Base-by-base conservation (phyloP, 805 yeast species). In the Starmerella etchellsii region DNA sequence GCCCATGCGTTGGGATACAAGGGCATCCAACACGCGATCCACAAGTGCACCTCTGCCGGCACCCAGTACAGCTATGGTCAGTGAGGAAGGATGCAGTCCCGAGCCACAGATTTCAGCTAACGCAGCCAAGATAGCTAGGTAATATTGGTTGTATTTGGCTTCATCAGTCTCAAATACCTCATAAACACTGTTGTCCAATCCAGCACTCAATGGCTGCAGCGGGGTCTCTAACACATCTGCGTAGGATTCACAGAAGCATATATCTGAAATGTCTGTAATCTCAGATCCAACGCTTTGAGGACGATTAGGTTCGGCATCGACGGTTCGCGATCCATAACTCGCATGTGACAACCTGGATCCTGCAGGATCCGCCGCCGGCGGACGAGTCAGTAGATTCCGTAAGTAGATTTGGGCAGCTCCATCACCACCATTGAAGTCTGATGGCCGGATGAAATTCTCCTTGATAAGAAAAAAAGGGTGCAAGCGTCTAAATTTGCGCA, bases 41-140 rank as follows among this genome's bases (percentile, higher is more conserved):
- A 85, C 75, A 23, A 87, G 59, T 0, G 88, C 87, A 1, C 96
- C 96, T 34, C 84, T 63, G 1, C 96, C 96, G 0, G 95, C 91
- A 0, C 96, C 96, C 2, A 80, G 75, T 2, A 87, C 69, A 3
- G 80, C 67, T 1, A 51, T 41, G 23, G 31, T 25, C n/a, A 47
- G 29, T 7, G 14, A n/a, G 8, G 55, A 49, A 23, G 46, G 47
- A 1, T 22, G 27, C 11, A 26, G 26, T 11, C 5, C 6, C 24
- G 22, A 6, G 10, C 30, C 26, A n/a, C n/a, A n/a, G 4, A 37
- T 23, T 15, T 28, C 30, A 58, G 69, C 50, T 15, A 80, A 43
- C 0, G 87, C 83, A 32, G 65, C 56, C 21, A 61, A 62, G 4
- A 81, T 71, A 1, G 94, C 94, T 22, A 61, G 51, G 43, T 69